Percentiles rank a stretch among this genome's conserved stretches.
phyloP scores from a whole-genome alignment of 495 filamentous ascomycete species.

The Penicillium crystallinum region DNA sequence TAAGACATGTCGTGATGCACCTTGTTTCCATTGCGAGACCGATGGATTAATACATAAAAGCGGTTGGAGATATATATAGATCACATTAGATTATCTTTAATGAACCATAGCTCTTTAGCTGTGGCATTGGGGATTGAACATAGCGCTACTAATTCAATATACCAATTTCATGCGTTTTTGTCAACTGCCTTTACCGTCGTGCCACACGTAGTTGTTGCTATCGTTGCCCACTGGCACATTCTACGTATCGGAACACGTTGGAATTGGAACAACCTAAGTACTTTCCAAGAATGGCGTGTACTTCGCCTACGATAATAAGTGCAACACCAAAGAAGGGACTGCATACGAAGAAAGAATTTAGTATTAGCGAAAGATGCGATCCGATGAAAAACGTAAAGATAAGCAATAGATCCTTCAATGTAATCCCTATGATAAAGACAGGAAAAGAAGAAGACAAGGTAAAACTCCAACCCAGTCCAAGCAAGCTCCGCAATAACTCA shows the following conservation, averaged over 20 bases:
- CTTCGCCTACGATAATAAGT: no score
- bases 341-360: no score
- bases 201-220: no score
- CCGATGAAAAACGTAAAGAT: neutral
- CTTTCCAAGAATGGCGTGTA: no score
- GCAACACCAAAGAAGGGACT: no score
- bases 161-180: neutral
- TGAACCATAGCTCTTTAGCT: neutral
- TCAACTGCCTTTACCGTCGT: no score
- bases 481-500: slow-evolving; percentile 5
- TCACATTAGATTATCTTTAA: neutral
- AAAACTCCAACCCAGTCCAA: slow-evolving; percentile 5
- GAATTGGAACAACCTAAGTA: no score
- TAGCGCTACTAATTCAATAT: neutral
- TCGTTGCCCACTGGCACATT: no score
- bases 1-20: neutral
- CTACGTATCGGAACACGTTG: no score
- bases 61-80: neutral
- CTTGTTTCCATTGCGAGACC: neutral
- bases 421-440: neutral
- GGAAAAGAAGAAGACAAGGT: neutral
- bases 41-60: neutral
- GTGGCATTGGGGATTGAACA: neutral
- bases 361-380: neutral
- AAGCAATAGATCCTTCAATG: neutral